Evolutionary conservation across 2,329 filamentous ascomycete species (phyloP).

Genomic region (Colletotrichum liaoningense): DNA sequence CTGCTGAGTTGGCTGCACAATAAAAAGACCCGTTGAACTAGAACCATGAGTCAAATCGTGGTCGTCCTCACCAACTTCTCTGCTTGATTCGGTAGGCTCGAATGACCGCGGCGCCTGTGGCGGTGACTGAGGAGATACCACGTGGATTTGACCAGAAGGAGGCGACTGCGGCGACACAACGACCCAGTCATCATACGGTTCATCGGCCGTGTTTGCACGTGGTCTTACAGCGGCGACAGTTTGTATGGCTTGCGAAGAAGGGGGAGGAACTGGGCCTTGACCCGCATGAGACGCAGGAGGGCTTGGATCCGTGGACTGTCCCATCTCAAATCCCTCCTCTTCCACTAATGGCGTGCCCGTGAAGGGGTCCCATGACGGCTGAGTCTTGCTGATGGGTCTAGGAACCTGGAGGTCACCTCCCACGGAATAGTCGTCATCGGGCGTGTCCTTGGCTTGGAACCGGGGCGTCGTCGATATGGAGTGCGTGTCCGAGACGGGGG

Average conservation of each 20-base stretch:
- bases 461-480: constrained; percentile 37
- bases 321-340: constrained; percentile 47
- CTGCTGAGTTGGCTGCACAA: neutral
- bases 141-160: constrained; percentile 39
- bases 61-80: neutral
- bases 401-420: constrained; percentile 38
- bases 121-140: constrained; percentile 38
- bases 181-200: constrained; percentile 47
- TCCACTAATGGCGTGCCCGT: constrained; percentile 50
- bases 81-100: constrained; percentile 12
- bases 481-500: constrained; percentile 45
- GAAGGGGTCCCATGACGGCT: constrained; percentile 48
- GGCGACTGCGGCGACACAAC: constrained; percentile 43
- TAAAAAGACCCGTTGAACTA: neutral
- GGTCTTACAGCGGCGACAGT: neutral
- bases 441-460: constrained; percentile 1
- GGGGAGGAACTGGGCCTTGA: neutral
- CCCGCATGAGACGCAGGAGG: neutral
- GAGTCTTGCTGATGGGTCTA: constrained; percentile 48
- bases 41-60: neutral
- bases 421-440: constrained; percentile 33
- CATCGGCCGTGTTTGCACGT: constrained; percentile 28
- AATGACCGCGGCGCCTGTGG: neutral
- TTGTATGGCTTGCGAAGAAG: constrained; percentile 1
- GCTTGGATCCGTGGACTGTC: constrained; percentile 36